Conservation (phyloP, 2,329 filamentous ascomycete species). For the Sordariomycetes sp. region DNA sequence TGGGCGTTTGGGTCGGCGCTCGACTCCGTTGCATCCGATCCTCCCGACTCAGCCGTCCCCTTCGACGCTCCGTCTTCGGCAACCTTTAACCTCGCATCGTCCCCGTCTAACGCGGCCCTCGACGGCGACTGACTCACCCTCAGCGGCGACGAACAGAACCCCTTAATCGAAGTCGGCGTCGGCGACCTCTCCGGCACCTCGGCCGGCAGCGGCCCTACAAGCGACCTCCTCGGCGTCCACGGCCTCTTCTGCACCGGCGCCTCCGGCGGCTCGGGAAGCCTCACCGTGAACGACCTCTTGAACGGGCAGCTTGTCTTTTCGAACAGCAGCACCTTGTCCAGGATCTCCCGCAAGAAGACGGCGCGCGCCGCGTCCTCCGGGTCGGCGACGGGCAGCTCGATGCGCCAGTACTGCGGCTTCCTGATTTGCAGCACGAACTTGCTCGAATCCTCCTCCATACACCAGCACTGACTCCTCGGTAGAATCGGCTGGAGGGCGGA, state of each 20-base stretch:
- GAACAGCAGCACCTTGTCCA: conserved; percentile 68
- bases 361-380: conserved; percentile 39
- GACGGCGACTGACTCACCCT: background rate
- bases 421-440: conserved; percentile 81
- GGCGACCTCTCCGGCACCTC: background rate
- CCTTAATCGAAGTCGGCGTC: background rate
- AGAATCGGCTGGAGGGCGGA: conserved; percentile 77
- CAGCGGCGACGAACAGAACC: background rate
- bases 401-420: conserved; percentile 78
- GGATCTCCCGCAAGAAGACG: conserved; percentile 55
- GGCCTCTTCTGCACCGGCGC: conserved; percentile 56
- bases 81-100: background rate
- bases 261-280: conserved; percentile 58
- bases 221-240: conserved; percentile 28
- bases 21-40: background rate
- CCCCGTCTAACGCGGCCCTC: background rate
- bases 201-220: background rate
- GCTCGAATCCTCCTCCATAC: conserved; percentile 69
- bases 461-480: conserved; percentile 88
- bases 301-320: conserved; percentile 87
- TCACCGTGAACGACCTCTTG: conserved; percentile 62
- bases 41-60: background rate
- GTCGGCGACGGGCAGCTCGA: conserved; percentile 64
- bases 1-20: background rate
- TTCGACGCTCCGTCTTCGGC: background rate